A percentile compares a stretch with the other conserved stretches of the same genome.
phyloP scores from a whole-genome alignment of 208 protist species.

The Naegleria fowleri region DNA sequence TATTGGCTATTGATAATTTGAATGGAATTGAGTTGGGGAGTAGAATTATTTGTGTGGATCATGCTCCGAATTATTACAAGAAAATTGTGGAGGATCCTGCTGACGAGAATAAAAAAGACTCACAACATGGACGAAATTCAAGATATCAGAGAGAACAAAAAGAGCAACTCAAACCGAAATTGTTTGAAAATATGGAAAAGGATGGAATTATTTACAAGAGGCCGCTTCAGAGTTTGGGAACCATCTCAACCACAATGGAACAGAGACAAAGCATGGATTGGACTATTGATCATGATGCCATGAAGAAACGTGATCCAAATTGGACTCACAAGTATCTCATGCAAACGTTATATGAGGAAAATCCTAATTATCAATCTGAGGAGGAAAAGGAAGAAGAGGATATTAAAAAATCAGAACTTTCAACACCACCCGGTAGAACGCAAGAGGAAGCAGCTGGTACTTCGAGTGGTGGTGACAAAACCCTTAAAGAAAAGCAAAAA shows the following conservation, averaged over 20 bases:
- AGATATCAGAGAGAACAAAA: not conserved
- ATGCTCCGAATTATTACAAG: conserved; percentile 23
- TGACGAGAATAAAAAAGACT: not conserved
- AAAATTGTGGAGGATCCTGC: not conserved
- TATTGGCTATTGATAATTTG: conserved; percentile 84
- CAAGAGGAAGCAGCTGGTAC: too few relatives aligned
- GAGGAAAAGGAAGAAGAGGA: not conserved
- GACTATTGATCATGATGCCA: not conserved
- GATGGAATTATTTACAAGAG: conserved; percentile 26
- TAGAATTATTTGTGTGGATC: conserved; percentile 9
- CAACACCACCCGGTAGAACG: too few relatives aligned
- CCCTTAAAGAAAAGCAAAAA: not conserved
- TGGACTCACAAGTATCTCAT: not conserved
- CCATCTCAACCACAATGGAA: not conserved
- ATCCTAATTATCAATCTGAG: not conserved
- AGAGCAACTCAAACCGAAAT: conserved; percentile 7
- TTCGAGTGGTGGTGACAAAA: not conserved
- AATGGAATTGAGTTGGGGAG: conserved; percentile 65
- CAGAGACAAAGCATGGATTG: not conserved
- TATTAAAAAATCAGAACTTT: too few relatives aligned
- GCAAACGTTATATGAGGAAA: not conserved
- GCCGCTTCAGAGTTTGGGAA: too few relatives aligned
- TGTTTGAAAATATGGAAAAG: conserved; percentile 30
- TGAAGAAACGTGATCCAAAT: not conserved
- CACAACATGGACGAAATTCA: not conserved